phyloP scores from a whole-genome alignment of 2,329 filamentous ascomycete species.

The Xylaria polymorpha region DNA sequence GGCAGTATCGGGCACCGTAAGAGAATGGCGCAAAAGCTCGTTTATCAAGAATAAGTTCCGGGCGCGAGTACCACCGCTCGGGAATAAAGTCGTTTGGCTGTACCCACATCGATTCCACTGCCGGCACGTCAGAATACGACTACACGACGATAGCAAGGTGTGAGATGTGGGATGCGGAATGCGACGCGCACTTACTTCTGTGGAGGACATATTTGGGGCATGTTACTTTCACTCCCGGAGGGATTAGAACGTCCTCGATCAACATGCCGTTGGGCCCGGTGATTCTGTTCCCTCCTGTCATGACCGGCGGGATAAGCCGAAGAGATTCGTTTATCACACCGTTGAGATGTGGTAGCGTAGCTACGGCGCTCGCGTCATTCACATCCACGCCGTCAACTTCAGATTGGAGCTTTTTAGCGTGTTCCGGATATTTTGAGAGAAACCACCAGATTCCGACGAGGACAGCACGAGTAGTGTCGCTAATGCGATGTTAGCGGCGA shows the following conservation, averaged over 20 bases:
- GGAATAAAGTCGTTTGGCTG: slow-evolving; percentile 40
- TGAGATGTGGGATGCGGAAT: background rate
- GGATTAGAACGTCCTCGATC: slow-evolving; percentile 36
- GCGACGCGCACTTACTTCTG: slow-evolving; percentile 35
- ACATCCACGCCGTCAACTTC: slow-evolving; percentile 32
- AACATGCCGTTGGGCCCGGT: slow-evolving; percentile 37
- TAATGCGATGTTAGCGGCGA: slow-evolving; percentile 7
- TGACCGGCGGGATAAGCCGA: slow-evolving; percentile 36
- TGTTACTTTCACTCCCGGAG: slow-evolving; percentile 36
- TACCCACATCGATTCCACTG: slow-evolving; percentile 40
- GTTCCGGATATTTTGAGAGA: slow-evolving; percentile 36
- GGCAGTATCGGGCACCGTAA: slow-evolving; percentile 35
- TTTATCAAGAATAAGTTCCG: slow-evolving; percentile 40
- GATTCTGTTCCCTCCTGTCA: slow-evolving; percentile 36
- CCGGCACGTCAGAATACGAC: slow-evolving; percentile 1
- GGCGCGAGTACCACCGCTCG: slow-evolving; percentile 40
- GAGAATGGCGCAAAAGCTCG: slow-evolving; percentile 40
- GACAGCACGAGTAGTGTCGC: slow-evolving; percentile 39
- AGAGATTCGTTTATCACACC: slow-evolving; percentile 38
- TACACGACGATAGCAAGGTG: background rate
- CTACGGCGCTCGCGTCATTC: slow-evolving; percentile 29
- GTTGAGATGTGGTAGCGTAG: slow-evolving; percentile 38
- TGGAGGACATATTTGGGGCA: slow-evolving; percentile 40
- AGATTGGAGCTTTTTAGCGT: slow-evolving; percentile 34
- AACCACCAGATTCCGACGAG: slow-evolving; percentile 39